Base-by-base conservation (phyloP, 2,329 filamentous ascomycete species). In the Colletotrichum theobromicola region DNA sequence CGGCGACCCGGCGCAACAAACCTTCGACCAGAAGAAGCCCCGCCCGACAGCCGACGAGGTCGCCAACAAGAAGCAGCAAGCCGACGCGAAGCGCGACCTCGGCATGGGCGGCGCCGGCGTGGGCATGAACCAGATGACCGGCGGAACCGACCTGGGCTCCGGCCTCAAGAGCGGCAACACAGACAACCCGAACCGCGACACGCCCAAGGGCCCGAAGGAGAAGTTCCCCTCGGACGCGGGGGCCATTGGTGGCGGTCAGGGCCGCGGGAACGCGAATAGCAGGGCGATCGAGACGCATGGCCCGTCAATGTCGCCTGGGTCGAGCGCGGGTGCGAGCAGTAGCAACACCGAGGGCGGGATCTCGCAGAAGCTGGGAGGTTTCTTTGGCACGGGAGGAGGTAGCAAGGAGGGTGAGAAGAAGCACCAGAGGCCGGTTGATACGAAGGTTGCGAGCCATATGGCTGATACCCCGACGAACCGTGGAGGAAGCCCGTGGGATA, bases 161-260 rank as follows among this genome's bases (percentile, higher is more conserved):
- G 75, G 75, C 8, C 73, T 61, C 21, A 77, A 76, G 15, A 74
- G 76, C 34, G 72, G 78, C 60, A 62, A 57, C 62, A 73, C 65
- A 28, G 65, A 60, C 24, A 76, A 79, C 72, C 74, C 77, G 2
- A 57, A 78, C 6, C 76, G 76, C 34, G 78, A 68, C 7, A 80
- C 78, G 4, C 62, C 69, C 8, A 64, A 65, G 37, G 78, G 77
- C 4, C 79, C 81, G 6, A 73, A 63, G 28, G 81, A 83, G n/a
- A 78, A 83, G 73, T 78, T 84, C 0, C 82, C 83, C 7, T 78
- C 80, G 1, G 83, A 83, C 4, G 81, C 81, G 5, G 83, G 83
- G 1, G 80, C 81, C 7, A 79, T 82, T 2, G 82, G 82, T 0
- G 83, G 83, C 2, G 82, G 83, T 4, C 68, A 75, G 7, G 82